Evolutionary conservation across 2,329 filamentous ascomycete genomes (phyloP).

Genomic region (Fusarium ramigenum): DNA sequence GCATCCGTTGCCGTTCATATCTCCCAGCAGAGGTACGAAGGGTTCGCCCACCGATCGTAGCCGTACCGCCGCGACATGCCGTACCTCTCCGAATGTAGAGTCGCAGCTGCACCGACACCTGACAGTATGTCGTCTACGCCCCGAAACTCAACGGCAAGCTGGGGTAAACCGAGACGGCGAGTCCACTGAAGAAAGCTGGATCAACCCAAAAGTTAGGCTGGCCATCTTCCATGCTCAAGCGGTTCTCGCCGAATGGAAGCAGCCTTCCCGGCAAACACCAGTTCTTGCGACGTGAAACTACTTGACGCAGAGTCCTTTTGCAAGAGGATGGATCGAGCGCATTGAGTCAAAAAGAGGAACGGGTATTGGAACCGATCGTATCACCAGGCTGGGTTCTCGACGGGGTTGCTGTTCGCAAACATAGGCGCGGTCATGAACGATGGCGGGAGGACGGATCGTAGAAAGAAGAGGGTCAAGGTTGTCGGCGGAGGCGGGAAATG

Average conservation of each 20-base stretch:
- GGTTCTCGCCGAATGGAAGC: background rate
- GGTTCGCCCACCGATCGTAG: no score
- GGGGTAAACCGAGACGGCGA: no score
- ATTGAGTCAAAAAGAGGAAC: accelerated
- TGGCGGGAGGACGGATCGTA: accelerated
- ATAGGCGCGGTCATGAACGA: background rate
- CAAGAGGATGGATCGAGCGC: background rate
- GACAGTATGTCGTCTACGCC: background rate
- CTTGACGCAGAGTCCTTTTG: background rate
- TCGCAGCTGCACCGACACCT: background rate
- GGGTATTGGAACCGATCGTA: background rate
- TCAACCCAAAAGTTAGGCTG: accelerated
- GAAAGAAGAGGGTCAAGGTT: no score
- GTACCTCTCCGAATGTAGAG: no score
- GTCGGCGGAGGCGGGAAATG: background rate
- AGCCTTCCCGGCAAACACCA: accelerated
- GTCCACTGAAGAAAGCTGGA: background rate
- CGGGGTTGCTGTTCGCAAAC: background rate
- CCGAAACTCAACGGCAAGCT: background rate
- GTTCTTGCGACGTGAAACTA: background rate
- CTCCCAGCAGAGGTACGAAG: background rate
- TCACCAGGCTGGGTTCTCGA: accelerated
- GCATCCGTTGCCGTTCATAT: background rate
- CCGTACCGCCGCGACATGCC: background rate
- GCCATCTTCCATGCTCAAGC: accelerated